Evolutionary conservation across 164 flowering plant genomes (phyloP), one percentile per base, ranked within the genome.

Genomic region (Vitis riparia): DNA sequence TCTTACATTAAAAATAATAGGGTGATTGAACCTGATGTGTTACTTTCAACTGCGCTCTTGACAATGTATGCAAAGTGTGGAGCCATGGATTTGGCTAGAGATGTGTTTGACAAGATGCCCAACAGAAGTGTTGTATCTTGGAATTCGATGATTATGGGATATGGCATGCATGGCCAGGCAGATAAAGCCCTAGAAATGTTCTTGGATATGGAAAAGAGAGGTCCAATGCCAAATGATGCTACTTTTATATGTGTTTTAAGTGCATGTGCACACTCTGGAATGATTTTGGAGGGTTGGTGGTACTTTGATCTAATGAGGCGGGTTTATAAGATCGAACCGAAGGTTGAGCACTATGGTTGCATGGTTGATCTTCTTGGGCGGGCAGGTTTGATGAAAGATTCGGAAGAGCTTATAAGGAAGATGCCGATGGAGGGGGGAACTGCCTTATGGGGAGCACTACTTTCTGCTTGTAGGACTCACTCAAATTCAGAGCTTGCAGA

Each of bases 21-120:
- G 29, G 44, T 37, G 44, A 75, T 91, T 32, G 65, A 82, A 64
- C 71, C 73, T 52, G 91, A 86, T 72, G 79, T 84, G 58, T 71
- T 88, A n/a, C 87, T 91, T 15, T 81, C 75, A 17, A 89, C 92
- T 37, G 71, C 89, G 65, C 81, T 91, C 3, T 71, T 86, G 72
- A 85, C 91, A 32, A 91, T 91, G 96, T 91, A 87, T 74, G 79
- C 86, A 0, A 91, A 91, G 71, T 91, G 96, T 67, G 90, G 93
- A 51, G 86, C 70, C 16, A 75, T 86, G 84, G 83, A 80, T 49
- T 30, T 67, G 70, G 90, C 93, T 12, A 80, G 81, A 72, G 68
- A 77, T 62, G 80, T 91, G 56, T 89, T 91, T 71, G 72, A 86
- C 70, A 72, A 72, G 48, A 90, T 90, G 96, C 77, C 79, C 0